Base-by-base conservation (phyloP, 768 basidiomycete species). In the Pleurotus tuoliensis region DNA sequence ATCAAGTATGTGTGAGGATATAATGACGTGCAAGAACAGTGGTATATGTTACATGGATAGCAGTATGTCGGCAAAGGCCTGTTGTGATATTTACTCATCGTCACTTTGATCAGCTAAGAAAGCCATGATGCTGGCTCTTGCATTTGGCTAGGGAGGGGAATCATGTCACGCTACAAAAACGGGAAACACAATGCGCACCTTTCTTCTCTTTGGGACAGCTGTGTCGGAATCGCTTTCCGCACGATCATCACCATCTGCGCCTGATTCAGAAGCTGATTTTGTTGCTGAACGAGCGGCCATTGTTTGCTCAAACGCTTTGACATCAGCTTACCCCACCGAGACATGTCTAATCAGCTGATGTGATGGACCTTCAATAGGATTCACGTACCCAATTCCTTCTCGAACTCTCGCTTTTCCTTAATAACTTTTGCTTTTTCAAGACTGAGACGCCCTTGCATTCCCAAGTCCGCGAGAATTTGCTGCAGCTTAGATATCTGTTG, bases 401-500 rank as follows among this genome's bases (percentile, higher is more conserved):
- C 87, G 5, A 92, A 67, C 66, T 94, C 94, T 45, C 92, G 76
- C 64, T 82, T 82, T 67, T 76, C 82, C 58, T 79, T 87, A 62
- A 95, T 88, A 3, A 75, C 72, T 62, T 82, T 90, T 3, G 93
- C 94, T 70, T 94, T 88, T 53, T 91, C 92, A 64, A 92, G 63
- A 58, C 83, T 93, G 64, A 86, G 74, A 20, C 87, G 80, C 1
- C 90, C 89, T 0, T 75, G 81, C 91, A 94, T 95, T 1, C 92
- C 92, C 27, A 94, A 76, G 3, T 86, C 87, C 22, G 73, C 64
- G 6, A 94, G 75, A 11, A 88, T 85, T 56, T 79, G 73, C 56
- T 81, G 83, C 34, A 93, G 75, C 40, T 80, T 83, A 50, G 72
- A 71, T 30, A 92, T 86, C 63, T 92, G 89, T 47, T 84, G 79